These are phyloP conservation scores for Cryptococcus amylolentus DNA, from an alignment of 1,284 basidiomycete species.

Conservation along the genomic window DNA sequence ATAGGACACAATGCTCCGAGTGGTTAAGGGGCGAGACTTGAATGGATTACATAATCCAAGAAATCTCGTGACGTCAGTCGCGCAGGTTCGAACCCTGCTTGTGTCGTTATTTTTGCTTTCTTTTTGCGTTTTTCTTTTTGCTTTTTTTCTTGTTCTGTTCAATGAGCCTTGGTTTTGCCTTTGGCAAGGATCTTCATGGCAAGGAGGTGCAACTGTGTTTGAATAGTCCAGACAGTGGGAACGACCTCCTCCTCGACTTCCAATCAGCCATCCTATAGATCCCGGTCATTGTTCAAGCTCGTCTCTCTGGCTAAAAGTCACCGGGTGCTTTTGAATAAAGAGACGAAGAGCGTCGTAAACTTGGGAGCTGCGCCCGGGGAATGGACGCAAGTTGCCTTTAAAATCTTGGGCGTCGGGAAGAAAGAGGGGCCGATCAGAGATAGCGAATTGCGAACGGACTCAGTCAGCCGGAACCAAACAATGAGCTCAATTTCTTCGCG, in stretches of 20 bases:
- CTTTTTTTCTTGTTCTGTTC: not conserved
- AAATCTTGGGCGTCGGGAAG: not conserved
- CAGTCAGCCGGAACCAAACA: no score
- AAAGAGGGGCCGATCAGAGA: not conserved
- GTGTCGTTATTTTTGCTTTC: no score
- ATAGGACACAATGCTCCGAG: conserved; percentile 13
- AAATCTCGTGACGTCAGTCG: conserved; percentile 11
- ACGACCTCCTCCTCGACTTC: not conserved
- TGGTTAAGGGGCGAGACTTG: conserved; percentile 16
- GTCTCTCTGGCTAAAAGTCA: conserved; percentile 33
- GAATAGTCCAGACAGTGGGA: no score
- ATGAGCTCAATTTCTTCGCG: no score
- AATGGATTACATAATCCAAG: not conserved
- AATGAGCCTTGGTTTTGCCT: no score
- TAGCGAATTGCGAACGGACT: no score
- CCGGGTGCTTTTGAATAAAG: conserved; percentile 53
- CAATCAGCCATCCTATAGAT: conserved; percentile 55
- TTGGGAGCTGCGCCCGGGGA: conserved; percentile 83
- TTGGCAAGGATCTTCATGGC: no score
- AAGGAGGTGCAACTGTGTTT: no score
- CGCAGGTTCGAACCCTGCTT: conserved; percentile 16
- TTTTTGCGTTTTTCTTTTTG: conserved; percentile 9
- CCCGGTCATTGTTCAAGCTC: conserved; percentile 82
- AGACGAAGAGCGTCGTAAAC: conserved; percentile 63
- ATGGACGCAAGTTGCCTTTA: conserved; percentile 75